Conservation (phyloP, 176 grass and related monocot genomes). For the Juncus effusus region DNA sequence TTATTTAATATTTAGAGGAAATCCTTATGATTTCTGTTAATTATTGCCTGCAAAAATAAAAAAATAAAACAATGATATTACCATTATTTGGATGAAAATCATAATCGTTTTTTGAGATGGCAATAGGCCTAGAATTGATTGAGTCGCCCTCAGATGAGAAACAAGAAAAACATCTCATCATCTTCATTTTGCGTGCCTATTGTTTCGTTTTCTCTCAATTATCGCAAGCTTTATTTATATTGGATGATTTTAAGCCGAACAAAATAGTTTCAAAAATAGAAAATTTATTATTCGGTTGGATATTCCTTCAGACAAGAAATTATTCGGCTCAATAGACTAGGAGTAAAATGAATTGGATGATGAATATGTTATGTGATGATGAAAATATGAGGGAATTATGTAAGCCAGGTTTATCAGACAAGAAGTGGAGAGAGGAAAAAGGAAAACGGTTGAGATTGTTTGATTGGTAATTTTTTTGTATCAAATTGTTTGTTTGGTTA, state of each 20-base stretch:
- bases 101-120: background rate
- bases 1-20: no score
- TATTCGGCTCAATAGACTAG: background rate
- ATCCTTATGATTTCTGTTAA: no score
- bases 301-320: background rate
- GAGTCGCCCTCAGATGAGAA: conserved; percentile 47
- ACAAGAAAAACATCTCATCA: conserved; percentile 74
- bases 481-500: no score
- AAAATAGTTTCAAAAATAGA: background rate
- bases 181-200: background rate
- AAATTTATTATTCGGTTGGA: background rate
- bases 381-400: background rate
- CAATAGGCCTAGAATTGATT: background rate
- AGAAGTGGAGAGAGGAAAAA: conserved; percentile 3
- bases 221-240: no score
- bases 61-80: conserved; percentile 13
- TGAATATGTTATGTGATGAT: background rate
- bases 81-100: background rate
- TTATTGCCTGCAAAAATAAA: no score
- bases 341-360: background rate
- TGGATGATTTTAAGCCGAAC: no score
- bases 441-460: conserved; percentile 6
- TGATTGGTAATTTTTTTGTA: background rate
- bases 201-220: background rate
- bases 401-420: conserved; percentile 1